Conservation (phyloP, 768 basidiomycete genomes). For the Phylloporus sp. region DNA sequence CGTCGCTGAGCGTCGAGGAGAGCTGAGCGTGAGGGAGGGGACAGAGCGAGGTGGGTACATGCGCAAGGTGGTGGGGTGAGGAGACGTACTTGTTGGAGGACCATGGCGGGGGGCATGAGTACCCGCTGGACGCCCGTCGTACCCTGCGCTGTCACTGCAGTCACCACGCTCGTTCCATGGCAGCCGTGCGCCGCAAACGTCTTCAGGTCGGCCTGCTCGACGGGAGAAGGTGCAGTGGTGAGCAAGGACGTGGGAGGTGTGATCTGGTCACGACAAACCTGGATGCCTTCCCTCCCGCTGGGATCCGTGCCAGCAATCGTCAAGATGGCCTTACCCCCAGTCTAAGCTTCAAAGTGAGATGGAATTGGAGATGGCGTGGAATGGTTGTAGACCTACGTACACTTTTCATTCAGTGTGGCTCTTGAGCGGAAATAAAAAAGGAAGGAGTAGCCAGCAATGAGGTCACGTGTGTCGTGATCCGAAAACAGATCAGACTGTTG, state of each 20-base stretch:
- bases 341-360: no score
- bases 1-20: background rate
- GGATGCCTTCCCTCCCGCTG: constrained; percentile 1
- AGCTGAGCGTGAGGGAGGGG: background rate
- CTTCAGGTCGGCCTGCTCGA: constrained; percentile 1
- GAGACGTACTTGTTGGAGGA: background rate
- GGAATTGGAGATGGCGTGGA: no score
- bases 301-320: constrained; percentile 2
- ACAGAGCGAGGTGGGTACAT: no score
- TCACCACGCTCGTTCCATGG: constrained; percentile 6
- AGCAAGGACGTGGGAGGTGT: no score
- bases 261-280: background rate
- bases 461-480: no score
- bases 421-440: no score
- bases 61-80: no score
- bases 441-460: no score
- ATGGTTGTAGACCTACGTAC: background rate
- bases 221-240: background rate
- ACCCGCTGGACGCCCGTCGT: background rate
- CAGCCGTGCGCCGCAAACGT: constrained; percentile 4
- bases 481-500: no score
- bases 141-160: constrained; percentile 2
- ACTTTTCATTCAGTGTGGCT: no score
- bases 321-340: background rate
- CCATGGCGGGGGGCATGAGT: background rate